These are phyloP conservation scores for Psilocybe azurescens DNA, from an alignment of 768 basidiomycete species.

Conservation along the genomic window DNA sequence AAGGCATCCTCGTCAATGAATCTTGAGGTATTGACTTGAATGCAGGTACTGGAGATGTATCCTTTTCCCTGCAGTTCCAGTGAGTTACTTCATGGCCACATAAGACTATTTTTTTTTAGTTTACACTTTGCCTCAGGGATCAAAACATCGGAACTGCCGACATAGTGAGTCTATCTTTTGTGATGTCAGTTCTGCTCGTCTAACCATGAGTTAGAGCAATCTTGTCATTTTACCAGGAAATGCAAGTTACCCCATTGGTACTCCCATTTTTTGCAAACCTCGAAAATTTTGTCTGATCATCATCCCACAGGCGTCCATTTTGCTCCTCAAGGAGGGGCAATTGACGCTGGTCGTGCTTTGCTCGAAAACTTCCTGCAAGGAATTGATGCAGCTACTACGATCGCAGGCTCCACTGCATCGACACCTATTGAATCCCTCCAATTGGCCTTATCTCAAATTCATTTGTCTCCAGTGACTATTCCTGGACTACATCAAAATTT, in stretches of 20 bases:
- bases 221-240: slow-evolving; percentile 66
- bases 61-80: slow-evolving; percentile 64
- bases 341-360: slow-evolving; percentile 56
- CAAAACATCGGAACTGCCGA: slow-evolving; percentile 64
- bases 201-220: slow-evolving; percentile 43
- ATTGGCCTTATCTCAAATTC: slow-evolving; percentile 63
- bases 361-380: slow-evolving; percentile 78
- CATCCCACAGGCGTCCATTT: slow-evolving; percentile 58
- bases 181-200: not conserved
- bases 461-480: slow-evolving; percentile 63
- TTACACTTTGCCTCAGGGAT: slow-evolving; percentile 32
- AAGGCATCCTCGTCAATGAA: not conserved
- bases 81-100: slow-evolving; percentile 30
- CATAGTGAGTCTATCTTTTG: slow-evolving; percentile 41
- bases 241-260: slow-evolving; percentile 59
- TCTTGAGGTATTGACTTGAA: slow-evolving; percentile 30
- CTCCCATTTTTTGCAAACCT: not conserved
- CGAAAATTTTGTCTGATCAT: not conserved
- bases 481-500: slow-evolving; percentile 68
- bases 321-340: slow-evolving; percentile 58
- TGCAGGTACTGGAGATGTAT: slow-evolving; percentile 64
- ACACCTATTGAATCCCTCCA: slow-evolving; percentile 68
- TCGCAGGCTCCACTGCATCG: slow-evolving; percentile 57
- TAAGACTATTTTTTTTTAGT: not conserved
- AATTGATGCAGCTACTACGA: slow-evolving; percentile 55